Percentiles rank a stretch among this genome's conserved stretches.
These are phyloP conservation scores for Beauveria sp. DNA, from an alignment of 2,329 filamentous ascomycete species.

Conservation along the genomic window DNA sequence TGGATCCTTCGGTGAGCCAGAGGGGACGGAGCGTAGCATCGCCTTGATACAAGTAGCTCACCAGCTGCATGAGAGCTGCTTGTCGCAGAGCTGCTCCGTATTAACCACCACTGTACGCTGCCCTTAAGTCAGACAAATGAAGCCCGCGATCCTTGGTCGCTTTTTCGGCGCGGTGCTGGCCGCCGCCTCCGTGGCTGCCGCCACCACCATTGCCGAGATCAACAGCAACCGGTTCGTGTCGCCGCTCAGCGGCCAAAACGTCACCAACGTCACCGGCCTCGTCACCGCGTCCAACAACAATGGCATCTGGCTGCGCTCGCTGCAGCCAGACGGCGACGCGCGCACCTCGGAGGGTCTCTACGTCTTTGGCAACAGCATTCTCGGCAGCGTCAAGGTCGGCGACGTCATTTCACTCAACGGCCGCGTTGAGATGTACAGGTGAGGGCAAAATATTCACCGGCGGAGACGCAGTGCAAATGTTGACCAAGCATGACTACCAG, in stretches of 20 bases:
- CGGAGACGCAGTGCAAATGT: not conserved
- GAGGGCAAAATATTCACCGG: constrained; percentile 16
- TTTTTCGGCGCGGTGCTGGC: constrained; percentile 21
- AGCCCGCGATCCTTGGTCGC: constrained; percentile 10
- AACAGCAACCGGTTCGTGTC: constrained; percentile 60
- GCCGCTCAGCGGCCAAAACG: constrained; percentile 45
- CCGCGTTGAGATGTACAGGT: constrained; percentile 49
- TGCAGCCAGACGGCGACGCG: constrained; percentile 44
- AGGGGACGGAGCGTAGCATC: not conserved
- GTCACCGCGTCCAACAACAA: constrained; percentile 55
- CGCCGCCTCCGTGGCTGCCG: constrained; percentile 23
- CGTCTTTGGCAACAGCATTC: constrained; percentile 48
- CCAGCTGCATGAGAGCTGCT: not conserved
- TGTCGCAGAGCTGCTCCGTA: too few species aligned
- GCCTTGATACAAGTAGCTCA: not conserved
- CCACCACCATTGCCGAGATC: constrained; percentile 51
- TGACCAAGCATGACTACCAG: constrained; percentile 22
- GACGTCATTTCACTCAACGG: constrained; percentile 55
- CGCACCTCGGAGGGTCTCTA: constrained; percentile 59
- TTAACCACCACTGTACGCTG: too few species aligned
- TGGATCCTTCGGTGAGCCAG: constrained; percentile 4
- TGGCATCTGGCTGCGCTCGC: constrained; percentile 59
- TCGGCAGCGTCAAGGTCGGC: constrained; percentile 48
- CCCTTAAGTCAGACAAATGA: constrained; percentile 19
- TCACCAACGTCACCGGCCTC: constrained; percentile 53